phyloP scores from a whole-genome alignment of 2,329 filamentous ascomycete genomes.

The Ceratocystis destructans region DNA sequence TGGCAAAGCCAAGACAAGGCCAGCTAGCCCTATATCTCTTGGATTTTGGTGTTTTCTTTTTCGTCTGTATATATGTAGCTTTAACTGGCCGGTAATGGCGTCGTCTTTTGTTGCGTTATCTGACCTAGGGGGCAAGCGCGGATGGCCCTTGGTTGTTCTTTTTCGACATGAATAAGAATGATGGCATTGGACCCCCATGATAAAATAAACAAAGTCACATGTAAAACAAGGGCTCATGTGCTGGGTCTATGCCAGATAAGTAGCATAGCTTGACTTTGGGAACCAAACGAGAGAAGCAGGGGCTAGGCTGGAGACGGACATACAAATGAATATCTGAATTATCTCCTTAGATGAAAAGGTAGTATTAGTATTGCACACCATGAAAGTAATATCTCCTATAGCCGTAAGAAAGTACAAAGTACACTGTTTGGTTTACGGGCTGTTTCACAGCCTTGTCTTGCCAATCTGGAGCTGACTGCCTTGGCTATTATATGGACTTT shows the following conservation, averaged over 20 bases:
- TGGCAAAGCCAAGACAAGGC: too few relatives aligned
- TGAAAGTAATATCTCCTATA: neutral
- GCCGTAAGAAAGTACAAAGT: neutral
- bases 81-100: neutral
- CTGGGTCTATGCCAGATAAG: neutral
- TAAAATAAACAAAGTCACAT: neutral
- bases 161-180: too few relatives aligned
- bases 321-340: constrained; percentile 2
- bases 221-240: neutral
- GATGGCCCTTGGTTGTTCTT: too few relatives aligned
- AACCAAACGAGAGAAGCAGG: neutral
- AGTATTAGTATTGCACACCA: neutral
- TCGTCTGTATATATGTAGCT: neutral
- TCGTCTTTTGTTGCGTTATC: too few relatives aligned
- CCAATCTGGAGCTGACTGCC: neutral
- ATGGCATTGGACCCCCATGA: too few relatives aligned
- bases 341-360: neutral
- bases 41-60: neutral
- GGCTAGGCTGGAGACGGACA: neutral
- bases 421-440: neutral
- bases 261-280: neutral
- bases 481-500: neutral
- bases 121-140: neutral
- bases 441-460: constrained; percentile 4
- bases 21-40: neutral